phyloP scores from a whole-genome alignment of 495 filamentous ascomycete species.

The Apiosordaria backusii region DNA sequence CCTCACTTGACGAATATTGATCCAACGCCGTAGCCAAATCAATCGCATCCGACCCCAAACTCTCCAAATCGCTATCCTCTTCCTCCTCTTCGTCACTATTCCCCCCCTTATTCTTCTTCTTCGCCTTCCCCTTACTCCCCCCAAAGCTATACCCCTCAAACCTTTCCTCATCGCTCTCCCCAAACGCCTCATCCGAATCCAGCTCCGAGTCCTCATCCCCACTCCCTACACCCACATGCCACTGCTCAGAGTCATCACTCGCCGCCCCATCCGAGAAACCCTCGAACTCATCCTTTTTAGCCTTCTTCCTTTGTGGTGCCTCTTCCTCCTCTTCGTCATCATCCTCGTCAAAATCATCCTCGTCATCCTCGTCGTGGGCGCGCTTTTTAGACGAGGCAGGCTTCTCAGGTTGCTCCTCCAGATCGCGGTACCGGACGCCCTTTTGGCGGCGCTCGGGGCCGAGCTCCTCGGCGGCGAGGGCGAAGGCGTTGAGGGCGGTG shows the following conservation, averaged over 20 bases:
- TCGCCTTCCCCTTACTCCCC: constrained; percentile 52
- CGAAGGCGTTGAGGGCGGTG: constrained; percentile 75
- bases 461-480: constrained; percentile 68
- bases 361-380: constrained; percentile 51
- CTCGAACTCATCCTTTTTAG: constrained; percentile 39
- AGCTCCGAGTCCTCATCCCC: constrained; percentile 79
- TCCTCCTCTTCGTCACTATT: constrained; percentile 53
- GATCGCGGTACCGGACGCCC: constrained; percentile 43
- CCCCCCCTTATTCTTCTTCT: constrained; percentile 30
- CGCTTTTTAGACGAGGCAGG: constrained; percentile 33
- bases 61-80: constrained; percentile 50
- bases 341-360: constrained; percentile 52
- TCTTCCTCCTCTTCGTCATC: constrained; percentile 46
- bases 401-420: constrained; percentile 37
- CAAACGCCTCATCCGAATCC: constrained; percentile 91
- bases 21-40: constrained; percentile 81
- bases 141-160: constrained; percentile 75
- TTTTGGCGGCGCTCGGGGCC: constrained; percentile 31
- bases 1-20: constrained; percentile 53
- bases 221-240: constrained; percentile 70
- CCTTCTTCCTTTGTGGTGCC: constrained; percentile 39
- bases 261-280: constrained; percentile 45
- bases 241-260: constrained; percentile 83
- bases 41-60: constrained; percentile 77
- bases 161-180: constrained; percentile 77